Base-by-base conservation (phyloP, 2,329 filamentous ascomycete species). In the Trichoderma atroviride region DNA sequence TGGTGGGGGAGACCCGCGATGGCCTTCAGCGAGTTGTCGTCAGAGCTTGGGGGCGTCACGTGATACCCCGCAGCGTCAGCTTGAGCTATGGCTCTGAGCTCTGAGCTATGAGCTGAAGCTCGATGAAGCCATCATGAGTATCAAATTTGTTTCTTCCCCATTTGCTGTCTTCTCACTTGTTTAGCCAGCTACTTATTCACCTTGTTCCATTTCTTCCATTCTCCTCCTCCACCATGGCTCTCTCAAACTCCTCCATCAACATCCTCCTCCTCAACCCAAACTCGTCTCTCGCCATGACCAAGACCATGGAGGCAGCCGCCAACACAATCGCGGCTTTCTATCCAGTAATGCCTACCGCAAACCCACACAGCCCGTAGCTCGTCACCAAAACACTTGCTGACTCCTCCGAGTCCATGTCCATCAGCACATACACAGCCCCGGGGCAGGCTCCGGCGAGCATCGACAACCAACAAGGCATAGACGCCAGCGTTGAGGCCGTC, bases 191-290 rank as follows among this genome's bases (percentile, higher is more conserved):
- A 16, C 11, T 7, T 22, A 3, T 2, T 58, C 33, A 35, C 1
- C 2, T 60, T 9, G 37, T 31, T 11, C 22, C 5, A 31, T 19
- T 31, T 19, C 31, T 4, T 37, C n/a, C 14, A 5, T 24, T 47
- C 11, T 14, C 5, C n/a, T n/a, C n/a, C n/a, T n/a, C 27, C 35
- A 56, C 57, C 50, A 68, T 68, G 65, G 31, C 64, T 37, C 40
- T 24, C 47, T 27, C 52, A 24, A 9, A 10, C 61, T 43, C 35
- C n/a, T 33, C 24, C 27, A 35, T 77, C 63, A 74, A 73, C 63
- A 88, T 94, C 71, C 84, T 95, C 52, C 83, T 95, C 71, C 85
- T 95, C 74, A 95, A 96, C 76, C 92, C 92, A 40, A 96, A 96
- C 80, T 93, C 91, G 2, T 93, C 90, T 0, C 74, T 81, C 68